A percentile compares a stretch with the other conserved stretches of the same genome.
These are phyloP conservation scores for Linnemannia schmuckeri DNA, from an alignment of 192 early-diverging fungal genomes.

Conservation along the genomic window DNA sequence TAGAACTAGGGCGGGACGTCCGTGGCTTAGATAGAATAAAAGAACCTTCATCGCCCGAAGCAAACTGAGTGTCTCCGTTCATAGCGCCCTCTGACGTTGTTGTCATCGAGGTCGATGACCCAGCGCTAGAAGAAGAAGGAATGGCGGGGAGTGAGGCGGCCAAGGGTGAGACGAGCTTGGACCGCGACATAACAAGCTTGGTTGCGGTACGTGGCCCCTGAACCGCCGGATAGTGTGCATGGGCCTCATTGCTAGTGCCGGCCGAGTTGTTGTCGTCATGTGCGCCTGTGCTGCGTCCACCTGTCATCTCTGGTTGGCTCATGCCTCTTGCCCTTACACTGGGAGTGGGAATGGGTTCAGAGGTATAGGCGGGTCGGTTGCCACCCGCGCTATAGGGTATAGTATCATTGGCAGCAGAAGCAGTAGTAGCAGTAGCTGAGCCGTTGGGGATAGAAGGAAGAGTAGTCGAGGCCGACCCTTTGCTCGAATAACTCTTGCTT, in stretches of 20 bases:
- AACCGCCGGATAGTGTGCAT: conserved; percentile 2
- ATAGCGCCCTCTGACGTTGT: not conserved
- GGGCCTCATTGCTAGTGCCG: not conserved
- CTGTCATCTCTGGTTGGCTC: conserved; percentile 23
- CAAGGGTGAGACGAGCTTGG: conserved; percentile 34
- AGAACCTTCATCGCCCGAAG: not conserved
- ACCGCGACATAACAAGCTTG: conserved; percentile 47
- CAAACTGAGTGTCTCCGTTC: not conserved
- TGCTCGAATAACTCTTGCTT: conserved; percentile 9
- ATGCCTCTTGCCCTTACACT: conserved; percentile 21
- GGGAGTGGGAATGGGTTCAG: conserved; percentile 48
- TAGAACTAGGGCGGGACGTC: conserved; percentile 35
- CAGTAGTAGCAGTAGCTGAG: not conserved
- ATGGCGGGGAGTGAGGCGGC: not conserved
- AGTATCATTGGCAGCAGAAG: not conserved
- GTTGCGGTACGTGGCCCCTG: not conserved
- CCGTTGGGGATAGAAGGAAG: conserved; percentile 4
- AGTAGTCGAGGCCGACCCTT: not conserved
- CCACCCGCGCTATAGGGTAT: not conserved
- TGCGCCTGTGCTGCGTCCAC: not conserved
- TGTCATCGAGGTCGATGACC: not conserved
- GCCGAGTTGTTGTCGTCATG: not conserved
- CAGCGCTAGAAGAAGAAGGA: not conserved
- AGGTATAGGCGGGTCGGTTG: conserved; percentile 6
- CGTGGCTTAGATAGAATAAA: conserved; percentile 6